Percentiles rank a stretch among this genome's conserved stretches.
Evolutionary conservation across 805 yeast genomes (phyloP).

Genomic region (Cyberlindnera nakhonratchasimensis): DNA sequence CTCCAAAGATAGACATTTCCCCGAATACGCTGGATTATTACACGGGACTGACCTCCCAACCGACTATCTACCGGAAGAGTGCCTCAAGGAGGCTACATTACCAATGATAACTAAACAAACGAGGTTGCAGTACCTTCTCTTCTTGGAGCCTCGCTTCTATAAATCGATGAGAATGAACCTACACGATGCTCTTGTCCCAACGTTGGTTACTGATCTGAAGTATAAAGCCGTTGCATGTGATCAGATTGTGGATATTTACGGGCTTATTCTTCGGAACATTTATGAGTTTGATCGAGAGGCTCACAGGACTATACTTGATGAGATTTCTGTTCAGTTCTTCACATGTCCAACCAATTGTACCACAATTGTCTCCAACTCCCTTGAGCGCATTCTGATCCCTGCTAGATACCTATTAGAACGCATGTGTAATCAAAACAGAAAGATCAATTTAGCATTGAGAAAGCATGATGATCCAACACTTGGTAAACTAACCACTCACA

Average conservation of each 20-base stretch:
- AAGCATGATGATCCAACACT: slow-evolving; percentile 32
- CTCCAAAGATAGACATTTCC: slow-evolving; percentile 2
- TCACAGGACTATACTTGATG: slow-evolving; percentile 68
- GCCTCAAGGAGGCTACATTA: background rate
- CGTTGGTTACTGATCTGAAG: slow-evolving; percentile 47
- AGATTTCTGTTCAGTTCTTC: slow-evolving; percentile 79
- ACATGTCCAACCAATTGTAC: slow-evolving; percentile 84
- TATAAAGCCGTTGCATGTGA: slow-evolving; percentile 47
- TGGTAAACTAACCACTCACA: slow-evolving; percentile 13
- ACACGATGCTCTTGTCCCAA: slow-evolving; percentile 49
- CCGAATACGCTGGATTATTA: slow-evolving; percentile 19
- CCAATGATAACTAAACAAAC: slow-evolving; percentile 37
- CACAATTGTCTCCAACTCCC: slow-evolving; percentile 32
- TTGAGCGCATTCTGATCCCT: slow-evolving; percentile 9
- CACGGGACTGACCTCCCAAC: slow-evolving; percentile 16
- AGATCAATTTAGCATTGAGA: slow-evolving; percentile 27
- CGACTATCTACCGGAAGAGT: background rate
- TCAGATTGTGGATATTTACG: slow-evolving; percentile 55
- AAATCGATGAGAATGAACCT: slow-evolving; percentile 47
- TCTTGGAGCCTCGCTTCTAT: slow-evolving; percentile 57
- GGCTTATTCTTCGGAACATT: slow-evolving; percentile 43
- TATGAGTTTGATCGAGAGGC: slow-evolving; percentile 83
- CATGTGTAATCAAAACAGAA: slow-evolving; percentile 2
- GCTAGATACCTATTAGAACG: slow-evolving; percentile 7
- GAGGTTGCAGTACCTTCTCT: slow-evolving; percentile 55